A percentile compares a stretch with the other conserved stretches of the same genome.
phyloP scores from a whole-genome alignment of 768 basidiomycete genomes.

The Peribolospora kevripleyi region DNA sequence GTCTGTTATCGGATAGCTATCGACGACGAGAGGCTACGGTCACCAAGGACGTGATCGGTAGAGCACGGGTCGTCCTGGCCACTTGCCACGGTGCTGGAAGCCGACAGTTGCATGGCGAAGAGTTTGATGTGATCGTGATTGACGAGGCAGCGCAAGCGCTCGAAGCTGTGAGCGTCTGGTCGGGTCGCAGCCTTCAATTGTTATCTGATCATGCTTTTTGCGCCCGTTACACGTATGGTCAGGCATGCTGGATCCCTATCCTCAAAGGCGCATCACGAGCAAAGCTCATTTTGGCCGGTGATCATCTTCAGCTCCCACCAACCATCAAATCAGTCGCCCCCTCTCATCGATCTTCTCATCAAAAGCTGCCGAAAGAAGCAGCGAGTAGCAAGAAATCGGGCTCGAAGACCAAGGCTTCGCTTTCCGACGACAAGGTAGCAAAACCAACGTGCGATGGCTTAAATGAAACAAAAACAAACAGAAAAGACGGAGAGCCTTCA shows the following conservation, averaged over 20 bases:
- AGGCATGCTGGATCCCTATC: constrained; percentile 75
- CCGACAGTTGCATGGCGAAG: constrained; percentile 44
- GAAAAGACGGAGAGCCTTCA: background rate
- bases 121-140: constrained; percentile 82
- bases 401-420: constrained; percentile 1
- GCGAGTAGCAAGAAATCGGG: constrained; percentile 2
- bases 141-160: constrained; percentile 95
- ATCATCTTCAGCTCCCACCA: constrained; percentile 86
- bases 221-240: too few species aligned
- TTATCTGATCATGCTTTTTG: too few species aligned
- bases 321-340: constrained; percentile 42
- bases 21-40: constrained; percentile 68
- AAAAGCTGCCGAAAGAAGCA: constrained; percentile 16
- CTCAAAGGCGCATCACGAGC: constrained; percentile 34
- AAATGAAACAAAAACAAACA: constrained; percentile 11
- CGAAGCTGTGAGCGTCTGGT: constrained; percentile 34
- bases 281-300: constrained; percentile 57
- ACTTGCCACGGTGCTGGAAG: constrained; percentile 84
- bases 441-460: background rate
- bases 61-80: constrained; percentile 69
- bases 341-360: constrained; percentile 19
- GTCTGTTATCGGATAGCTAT: constrained; percentile 31
- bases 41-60: constrained; percentile 49
- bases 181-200: constrained; percentile 17
- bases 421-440: background rate